Evolutionary conservation across 371 early-diverging fungal genomes (phyloP).

Genomic region (Mucor ambiguus): DNA sequence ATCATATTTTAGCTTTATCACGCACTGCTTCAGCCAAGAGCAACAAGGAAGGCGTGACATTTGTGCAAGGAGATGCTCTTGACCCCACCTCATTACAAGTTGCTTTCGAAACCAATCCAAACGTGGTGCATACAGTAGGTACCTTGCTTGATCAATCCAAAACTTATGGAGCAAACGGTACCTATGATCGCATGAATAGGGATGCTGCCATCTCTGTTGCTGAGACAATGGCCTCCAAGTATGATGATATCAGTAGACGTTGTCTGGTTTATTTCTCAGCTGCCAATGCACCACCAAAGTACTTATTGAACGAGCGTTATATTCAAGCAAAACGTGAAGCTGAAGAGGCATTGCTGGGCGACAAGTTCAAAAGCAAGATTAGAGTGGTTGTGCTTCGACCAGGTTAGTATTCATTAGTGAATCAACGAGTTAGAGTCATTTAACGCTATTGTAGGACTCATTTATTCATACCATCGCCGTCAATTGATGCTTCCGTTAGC

Average conservation of each 20-base stretch:
- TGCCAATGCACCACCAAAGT: constrained; percentile 27
- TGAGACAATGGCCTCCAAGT: constrained; percentile 21
- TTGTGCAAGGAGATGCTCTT: constrained; percentile 29
- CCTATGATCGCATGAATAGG: constrained; percentile 30
- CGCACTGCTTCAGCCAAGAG: constrained; percentile 4
- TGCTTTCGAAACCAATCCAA: constrained; percentile 18
- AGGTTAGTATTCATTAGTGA: constrained; percentile 14
- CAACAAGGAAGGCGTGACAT: constrained; percentile 6
- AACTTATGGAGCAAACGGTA: constrained; percentile 23
- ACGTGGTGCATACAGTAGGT: constrained; percentile 33
- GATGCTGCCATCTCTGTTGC: constrained; percentile 31
- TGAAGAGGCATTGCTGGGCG: constrained; percentile 23
- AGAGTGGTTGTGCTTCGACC: constrained; percentile 32
- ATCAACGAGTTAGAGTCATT: background rate
- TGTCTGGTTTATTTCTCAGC: constrained; percentile 36
- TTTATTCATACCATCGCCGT: constrained; percentile 30
- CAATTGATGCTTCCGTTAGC: constrained; percentile 32
- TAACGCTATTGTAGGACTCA: constrained; percentile 18
- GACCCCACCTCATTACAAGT: constrained; percentile 7
- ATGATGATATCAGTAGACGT: constrained; percentile 15
- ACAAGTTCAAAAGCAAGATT: constrained; percentile 21
- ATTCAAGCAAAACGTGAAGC: constrained; percentile 31
- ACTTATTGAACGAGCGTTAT: constrained; percentile 27
- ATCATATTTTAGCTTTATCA: constrained; percentile 19
- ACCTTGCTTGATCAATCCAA: constrained; percentile 25